Evolutionary conservation across 164 flowering plant genomes (phyloP), one percentile per base, ranked within the genome.

Genomic region (Santalum album): DNA sequence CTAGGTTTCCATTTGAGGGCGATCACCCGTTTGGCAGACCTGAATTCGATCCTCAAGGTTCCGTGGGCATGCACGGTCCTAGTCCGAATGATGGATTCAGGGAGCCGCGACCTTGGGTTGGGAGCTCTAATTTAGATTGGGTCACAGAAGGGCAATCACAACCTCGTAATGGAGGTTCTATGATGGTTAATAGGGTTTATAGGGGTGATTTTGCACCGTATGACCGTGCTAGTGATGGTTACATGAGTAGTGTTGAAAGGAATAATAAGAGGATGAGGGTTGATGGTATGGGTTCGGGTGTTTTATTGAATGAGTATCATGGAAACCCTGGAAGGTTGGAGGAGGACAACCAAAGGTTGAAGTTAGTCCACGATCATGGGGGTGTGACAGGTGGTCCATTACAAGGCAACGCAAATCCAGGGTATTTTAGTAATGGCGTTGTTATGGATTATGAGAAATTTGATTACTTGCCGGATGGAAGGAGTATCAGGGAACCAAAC

Each of bases 281-380:
- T 38, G 87, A 68, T 43, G 83, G 65, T n/a, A n/a, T n/a, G n/a
- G n/a, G n/a, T n/a, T n/a, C n/a, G n/a, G n/a, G n/a, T n/a, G n/a
- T n/a, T 29, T 44, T 56, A 50, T 10, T 26, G 10, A 58, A 44
- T 26, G 60, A 58, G 51, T 21, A 15, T 25, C 20, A n/a, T 59
- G 26, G 26, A 42, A 61, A 49, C 47, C 42, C 40, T 15, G 20
- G 44, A 10, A 60, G 51, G 40, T 69, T 60, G 0, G 35, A 34
- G 0, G 90, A 80, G 20, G 71, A 80, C 46, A 89, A 83, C 75
- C 75, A 92, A 35, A 69, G 87, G 49, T 73, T 85, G 78, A 78
- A 71, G 68, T 59, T 87, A 72, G 70, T 87, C 52, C 81, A 85
- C 6, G 84, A 85, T 62, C 94, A 87, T 53, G 98, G 98, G 2